A percentile compares a stretch with the other conserved stretches of the same genome.
Evolutionary conservation across 768 basidiomycete genomes (phyloP).

Genomic region (Boletus reticuloceps): DNA sequence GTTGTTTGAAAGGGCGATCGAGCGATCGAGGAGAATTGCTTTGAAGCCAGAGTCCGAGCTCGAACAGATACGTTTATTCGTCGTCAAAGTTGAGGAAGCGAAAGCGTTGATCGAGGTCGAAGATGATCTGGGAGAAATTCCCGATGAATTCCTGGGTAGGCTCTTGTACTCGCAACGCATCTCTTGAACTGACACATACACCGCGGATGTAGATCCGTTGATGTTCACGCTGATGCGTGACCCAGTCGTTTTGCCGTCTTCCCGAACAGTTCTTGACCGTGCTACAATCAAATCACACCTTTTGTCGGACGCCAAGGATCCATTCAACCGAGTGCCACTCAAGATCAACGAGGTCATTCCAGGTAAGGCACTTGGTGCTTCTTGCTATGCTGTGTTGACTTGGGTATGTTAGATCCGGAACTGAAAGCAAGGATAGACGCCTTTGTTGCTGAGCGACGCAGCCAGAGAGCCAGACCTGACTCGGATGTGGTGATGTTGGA

Average conservation of each 20-base stretch:
- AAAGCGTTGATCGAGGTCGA: slow-evolving; percentile 82
- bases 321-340: slow-evolving; percentile 90
- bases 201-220: slow-evolving; percentile 64
- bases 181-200: background rate
- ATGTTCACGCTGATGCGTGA: slow-evolving; percentile 94
- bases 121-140: slow-evolving; percentile 88
- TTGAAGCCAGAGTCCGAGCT: slow-evolving; percentile 82
- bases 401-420: slow-evolving; percentile 49
- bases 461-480: slow-evolving; percentile 27
- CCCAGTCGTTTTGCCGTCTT: slow-evolving; percentile 88
- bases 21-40: slow-evolving; percentile 55
- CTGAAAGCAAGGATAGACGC: slow-evolving; percentile 73
- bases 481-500: slow-evolving; percentile 22
- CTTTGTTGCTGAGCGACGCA: slow-evolving; percentile 60
- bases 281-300: slow-evolving; percentile 94
- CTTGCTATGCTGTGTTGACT: slow-evolving; percentile 3
- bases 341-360: slow-evolving; percentile 76
- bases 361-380: slow-evolving; percentile 43
- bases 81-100: slow-evolving; percentile 79
- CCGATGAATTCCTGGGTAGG: slow-evolving; percentile 93
- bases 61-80: slow-evolving; percentile 63
- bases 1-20: slow-evolving; percentile 77
- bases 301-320: slow-evolving; percentile 87
- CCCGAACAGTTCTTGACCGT: slow-evolving; percentile 74
- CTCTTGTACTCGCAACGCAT: slow-evolving; percentile 1